A percentile compares a stretch with the other conserved stretches of the same genome.
phyloP scores from a whole-genome alignment of 2,329 filamentous ascomycete species.

The Aspergillus fumigatiaffinis region DNA sequence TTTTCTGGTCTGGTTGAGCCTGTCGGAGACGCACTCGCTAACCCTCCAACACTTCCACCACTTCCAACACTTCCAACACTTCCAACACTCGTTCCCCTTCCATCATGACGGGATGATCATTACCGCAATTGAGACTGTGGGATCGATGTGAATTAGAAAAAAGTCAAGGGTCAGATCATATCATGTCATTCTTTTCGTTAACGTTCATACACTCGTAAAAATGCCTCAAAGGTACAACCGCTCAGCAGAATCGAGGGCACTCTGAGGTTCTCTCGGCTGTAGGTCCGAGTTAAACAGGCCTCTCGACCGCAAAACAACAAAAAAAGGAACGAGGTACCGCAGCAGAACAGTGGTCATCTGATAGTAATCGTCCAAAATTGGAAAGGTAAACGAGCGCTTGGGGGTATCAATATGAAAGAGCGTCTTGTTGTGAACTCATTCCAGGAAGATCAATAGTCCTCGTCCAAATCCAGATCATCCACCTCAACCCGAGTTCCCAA shows the following conservation, averaged over 20 bases:
- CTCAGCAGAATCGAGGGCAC: background rate
- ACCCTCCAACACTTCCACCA: no score
- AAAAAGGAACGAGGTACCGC: background rate
- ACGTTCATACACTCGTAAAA: background rate
- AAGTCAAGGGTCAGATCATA: background rate
- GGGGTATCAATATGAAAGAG: background rate
- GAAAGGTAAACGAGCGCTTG: background rate
- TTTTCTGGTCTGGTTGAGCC: background rate
- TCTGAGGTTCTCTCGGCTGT: background rate
- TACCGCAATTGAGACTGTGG: background rate
- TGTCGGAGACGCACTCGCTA: background rate
- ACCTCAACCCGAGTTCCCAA: slow-evolving; percentile 71
- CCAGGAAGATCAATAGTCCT: slow-evolving; percentile 15
- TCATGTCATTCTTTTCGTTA: background rate
- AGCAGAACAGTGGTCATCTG: background rate
- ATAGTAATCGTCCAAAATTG: background rate
- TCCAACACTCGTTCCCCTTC: background rate
- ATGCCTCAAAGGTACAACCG: background rate
- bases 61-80: no score
- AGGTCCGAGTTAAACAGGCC: background rate
- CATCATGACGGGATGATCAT: background rate
- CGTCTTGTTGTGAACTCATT: background rate
- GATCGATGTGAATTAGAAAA: background rate
- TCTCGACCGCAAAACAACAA: background rate
- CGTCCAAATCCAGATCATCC: slow-evolving; percentile 43